These are phyloP conservation scores for Chamaecyparis obtusa DNA, from an alignment of 75 land plant genomes.

Conservation along the genomic window DNA sequence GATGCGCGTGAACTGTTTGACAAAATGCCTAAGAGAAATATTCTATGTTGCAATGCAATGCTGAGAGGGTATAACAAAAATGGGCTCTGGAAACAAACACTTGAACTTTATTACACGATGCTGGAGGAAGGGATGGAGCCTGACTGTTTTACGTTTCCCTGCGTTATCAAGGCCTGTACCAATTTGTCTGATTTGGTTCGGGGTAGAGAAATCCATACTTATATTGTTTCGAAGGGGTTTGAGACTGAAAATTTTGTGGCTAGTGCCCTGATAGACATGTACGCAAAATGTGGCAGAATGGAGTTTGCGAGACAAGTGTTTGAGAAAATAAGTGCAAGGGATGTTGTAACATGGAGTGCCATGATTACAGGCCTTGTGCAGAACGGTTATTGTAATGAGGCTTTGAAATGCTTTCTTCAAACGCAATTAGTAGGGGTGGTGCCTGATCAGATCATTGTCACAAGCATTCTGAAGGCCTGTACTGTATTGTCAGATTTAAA, in stretches of 20 bases:
- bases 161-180: slow-evolving; percentile 16
- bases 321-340: not conserved
- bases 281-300: not conserved
- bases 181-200: not conserved
- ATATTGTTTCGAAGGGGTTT: slow-evolving; percentile 4
- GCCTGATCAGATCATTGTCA: slow-evolving; percentile 30
- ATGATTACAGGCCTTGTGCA: slow-evolving; percentile 7
- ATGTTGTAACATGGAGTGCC: slow-evolving; percentile 19
- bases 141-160: slow-evolving; percentile 14
- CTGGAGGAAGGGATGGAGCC: slow-evolving; percentile 15
- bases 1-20: slow-evolving; percentile 33
- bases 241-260: slow-evolving; percentile 9
- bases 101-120: slow-evolving; percentile 9
- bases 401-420: slow-evolving; percentile 33
- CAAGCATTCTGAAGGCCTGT: slow-evolving; percentile 44
- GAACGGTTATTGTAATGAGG: slow-evolving; percentile 8
- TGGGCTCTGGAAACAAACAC: slow-evolving; percentile 4
- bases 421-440: slow-evolving; percentile 34
- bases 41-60: slow-evolving; percentile 25
- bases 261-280: slow-evolving; percentile 9
- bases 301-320: slow-evolving; percentile 6
- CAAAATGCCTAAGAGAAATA: slow-evolving; percentile 11
- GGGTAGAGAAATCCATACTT: slow-evolving; percentile 18
- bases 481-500: slow-evolving; percentile 22
- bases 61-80: slow-evolving; percentile 14